Evolutionary conservation across 106 monocot genomes (phyloP).

Genomic region (Dioscorea zingiberensis): DNA sequence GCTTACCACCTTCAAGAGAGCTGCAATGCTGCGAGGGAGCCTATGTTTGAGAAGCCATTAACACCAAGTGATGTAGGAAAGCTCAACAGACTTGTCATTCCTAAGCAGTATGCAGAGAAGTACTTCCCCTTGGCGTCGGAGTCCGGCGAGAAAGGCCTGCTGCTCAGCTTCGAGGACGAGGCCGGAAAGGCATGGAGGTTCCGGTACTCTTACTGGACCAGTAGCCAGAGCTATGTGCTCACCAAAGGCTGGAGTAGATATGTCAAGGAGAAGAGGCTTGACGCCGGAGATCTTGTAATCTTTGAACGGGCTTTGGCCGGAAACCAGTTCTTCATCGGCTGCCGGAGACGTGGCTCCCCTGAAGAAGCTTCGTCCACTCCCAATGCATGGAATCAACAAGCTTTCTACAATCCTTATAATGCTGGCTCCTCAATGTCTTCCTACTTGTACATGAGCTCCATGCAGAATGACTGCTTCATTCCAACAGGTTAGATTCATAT

Average conservation of each 20-base stretch:
- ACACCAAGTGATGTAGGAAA: slow-evolving; percentile 82
- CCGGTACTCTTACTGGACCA: slow-evolving; percentile 80
- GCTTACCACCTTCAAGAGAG: slow-evolving; percentile 6
- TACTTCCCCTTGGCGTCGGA: slow-evolving; percentile 59
- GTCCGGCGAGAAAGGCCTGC: slow-evolving; percentile 52
- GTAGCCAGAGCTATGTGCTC: slow-evolving; percentile 78
- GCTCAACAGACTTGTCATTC: slow-evolving; percentile 72
- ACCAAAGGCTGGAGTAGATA: slow-evolving; percentile 81
- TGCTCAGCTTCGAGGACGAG: slow-evolving; percentile 69
- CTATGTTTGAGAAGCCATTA: slow-evolving; percentile 60
- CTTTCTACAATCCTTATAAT: slow-evolving; percentile 1
- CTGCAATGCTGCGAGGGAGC: slow-evolving; percentile 10
- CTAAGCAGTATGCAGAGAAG: slow-evolving; percentile 70
- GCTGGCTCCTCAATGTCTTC: slow-evolving; percentile 2
- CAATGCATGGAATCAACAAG: background rate
- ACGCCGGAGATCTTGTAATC: slow-evolving; percentile 51
- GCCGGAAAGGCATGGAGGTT: slow-evolving; percentile 49
- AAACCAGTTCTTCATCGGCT: slow-evolving; percentile 19
- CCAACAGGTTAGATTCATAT: slow-evolving; percentile 12
- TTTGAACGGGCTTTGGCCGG: slow-evolving; percentile 22
- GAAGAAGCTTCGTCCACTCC: background rate
- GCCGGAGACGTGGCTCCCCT: slow-evolving; percentile 16
- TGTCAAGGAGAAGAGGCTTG: slow-evolving; percentile 63
- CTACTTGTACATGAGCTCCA: slow-evolving; percentile 13
- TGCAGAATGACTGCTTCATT: slow-evolving; percentile 12